Conservation (phyloP, 257 asterid species). For the Solanum ossicruentum region DNA sequence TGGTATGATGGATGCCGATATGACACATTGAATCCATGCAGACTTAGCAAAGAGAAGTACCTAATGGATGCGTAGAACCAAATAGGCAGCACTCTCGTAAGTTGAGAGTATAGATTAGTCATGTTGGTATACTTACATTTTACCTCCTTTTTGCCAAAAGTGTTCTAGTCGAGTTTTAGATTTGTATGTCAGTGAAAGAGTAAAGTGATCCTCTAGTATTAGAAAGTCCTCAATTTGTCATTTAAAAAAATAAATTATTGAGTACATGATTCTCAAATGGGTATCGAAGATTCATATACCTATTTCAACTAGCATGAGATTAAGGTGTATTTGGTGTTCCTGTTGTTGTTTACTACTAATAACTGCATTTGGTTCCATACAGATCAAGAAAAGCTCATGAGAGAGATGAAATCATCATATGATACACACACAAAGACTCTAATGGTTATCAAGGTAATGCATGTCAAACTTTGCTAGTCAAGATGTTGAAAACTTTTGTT, state of each 20-base stretch:
- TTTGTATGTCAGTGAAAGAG: not conserved
- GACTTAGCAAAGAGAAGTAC: not conserved
- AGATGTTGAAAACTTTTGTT: not conserved
- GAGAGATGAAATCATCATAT: constrained; percentile 40
- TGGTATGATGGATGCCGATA: not conserved
- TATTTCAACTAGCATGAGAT: not conserved
- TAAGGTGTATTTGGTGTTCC: not conserved
- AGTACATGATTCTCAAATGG: not conserved
- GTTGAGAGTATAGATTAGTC: not conserved
- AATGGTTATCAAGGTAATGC: constrained; percentile 41
- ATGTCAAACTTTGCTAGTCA: constrained; percentile 2
- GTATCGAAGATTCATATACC: not conserved
- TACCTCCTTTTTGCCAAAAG: not conserved
- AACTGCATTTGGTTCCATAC: constrained; percentile 5
- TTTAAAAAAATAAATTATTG: not conserved
- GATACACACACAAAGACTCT: constrained; percentile 34
- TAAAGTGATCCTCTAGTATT: not conserved
- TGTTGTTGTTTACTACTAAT: not conserved
- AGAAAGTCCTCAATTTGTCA: not conserved
- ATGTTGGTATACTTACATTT: not conserved
- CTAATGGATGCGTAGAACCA: not conserved
- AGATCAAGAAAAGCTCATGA: constrained; percentile 50
- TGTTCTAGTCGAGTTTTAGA: not conserved
- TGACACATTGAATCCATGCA: not conserved
- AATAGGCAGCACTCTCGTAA: not conserved